A percentile compares a stretch with the other conserved stretches of the same genome.
Conservation (phyloP, 1,139 yeast genomes). For the Maudiozyma humilis region DNA sequence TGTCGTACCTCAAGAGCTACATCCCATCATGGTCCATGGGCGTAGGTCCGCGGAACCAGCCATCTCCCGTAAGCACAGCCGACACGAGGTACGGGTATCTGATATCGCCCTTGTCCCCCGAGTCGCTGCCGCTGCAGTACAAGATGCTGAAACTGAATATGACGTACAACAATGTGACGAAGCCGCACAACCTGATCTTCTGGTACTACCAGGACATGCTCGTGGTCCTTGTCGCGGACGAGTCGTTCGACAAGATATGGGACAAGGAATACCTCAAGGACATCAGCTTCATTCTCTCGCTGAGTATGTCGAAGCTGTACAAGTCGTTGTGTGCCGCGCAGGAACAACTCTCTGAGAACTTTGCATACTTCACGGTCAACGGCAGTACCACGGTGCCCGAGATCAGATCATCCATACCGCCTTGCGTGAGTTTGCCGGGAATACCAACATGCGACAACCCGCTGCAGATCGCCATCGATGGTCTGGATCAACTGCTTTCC, state of each 20-base stretch:
- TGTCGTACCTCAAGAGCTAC: slow-evolving; percentile 25
- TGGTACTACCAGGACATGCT: slow-evolving; percentile 28
- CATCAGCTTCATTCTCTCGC: slow-evolving; percentile 18
- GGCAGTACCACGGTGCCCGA: slow-evolving; percentile 7
- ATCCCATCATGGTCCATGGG: slow-evolving; percentile 19
- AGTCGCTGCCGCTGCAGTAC: slow-evolving; percentile 21
- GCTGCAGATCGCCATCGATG: slow-evolving; percentile 23
- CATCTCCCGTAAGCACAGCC: not conserved
- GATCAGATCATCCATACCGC: slow-evolving; percentile 21
- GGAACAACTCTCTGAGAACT: slow-evolving; percentile 7
- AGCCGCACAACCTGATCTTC: slow-evolving; percentile 20
- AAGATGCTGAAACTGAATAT: slow-evolving; percentile 18
- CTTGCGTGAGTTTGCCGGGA: slow-evolving; percentile 8
- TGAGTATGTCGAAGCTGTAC: slow-evolving; percentile 20
- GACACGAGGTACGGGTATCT: slow-evolving; percentile 22
- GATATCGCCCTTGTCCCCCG: slow-evolving; percentile 25
- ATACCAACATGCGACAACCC: slow-evolving; percentile 12
- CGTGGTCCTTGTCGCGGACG: slow-evolving; percentile 21
- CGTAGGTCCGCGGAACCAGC: slow-evolving; percentile 4
- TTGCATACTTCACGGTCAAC: slow-evolving; percentile 18
- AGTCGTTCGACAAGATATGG: slow-evolving; percentile 23
- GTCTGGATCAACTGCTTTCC: slow-evolving; percentile 19
- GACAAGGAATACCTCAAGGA: slow-evolving; percentile 24
- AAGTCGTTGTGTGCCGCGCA: slow-evolving; percentile 3
- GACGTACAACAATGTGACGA: slow-evolving; percentile 12